phyloP scores from a whole-genome alignment of 352 stramenopile species.

The Phytophthora fragariaefolia region DNA sequence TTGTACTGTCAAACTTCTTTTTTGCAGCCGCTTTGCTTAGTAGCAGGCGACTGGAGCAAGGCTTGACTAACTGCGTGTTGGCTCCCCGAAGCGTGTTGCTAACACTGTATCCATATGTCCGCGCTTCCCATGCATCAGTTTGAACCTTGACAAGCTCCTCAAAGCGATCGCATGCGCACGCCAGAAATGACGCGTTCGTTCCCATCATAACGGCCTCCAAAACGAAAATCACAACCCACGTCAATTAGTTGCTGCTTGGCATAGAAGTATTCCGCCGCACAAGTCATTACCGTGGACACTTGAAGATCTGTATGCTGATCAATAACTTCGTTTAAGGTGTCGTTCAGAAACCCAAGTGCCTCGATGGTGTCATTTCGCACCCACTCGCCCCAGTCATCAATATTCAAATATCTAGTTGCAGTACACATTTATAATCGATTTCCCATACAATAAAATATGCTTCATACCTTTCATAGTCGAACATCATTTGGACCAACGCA shows the following conservation, averaged over 20 bases:
- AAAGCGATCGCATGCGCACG: constrained; percentile 71
- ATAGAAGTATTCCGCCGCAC: neutral
- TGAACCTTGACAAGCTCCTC: constrained; percentile 69
- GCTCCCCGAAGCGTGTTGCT: constrained; percentile 61
- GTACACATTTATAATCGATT: neutral
- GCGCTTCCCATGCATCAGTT: constrained; percentile 72
- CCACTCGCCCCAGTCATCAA: constrained; percentile 79
- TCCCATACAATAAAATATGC: neutral
- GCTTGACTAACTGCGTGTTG: constrained; percentile 48
- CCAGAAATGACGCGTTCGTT: constrained; percentile 74
- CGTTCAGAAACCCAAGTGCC: constrained; percentile 69
- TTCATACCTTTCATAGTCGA: constrained; percentile 71
- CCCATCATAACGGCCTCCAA: constrained; percentile 72
- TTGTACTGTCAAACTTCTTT: constrained; percentile 86
- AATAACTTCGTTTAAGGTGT: constrained; percentile 80
- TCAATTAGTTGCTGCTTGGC: neutral
- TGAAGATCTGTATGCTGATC: constrained; percentile 76
- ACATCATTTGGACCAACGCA: constrained; percentile 75
- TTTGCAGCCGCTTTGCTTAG: constrained; percentile 74
- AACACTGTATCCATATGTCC: constrained; percentile 75
- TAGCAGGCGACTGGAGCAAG: constrained; percentile 54
- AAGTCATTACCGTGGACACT: constrained; percentile 65
- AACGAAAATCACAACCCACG: neutral
- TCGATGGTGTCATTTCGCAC: constrained; percentile 83
- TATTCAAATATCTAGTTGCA: constrained; percentile 63